Percentiles rank a stretch among this genome's conserved stretches.
phyloP scores from a whole-genome alignment of 2,329 filamentous ascomycete genomes.

The Massarina eburnea region DNA sequence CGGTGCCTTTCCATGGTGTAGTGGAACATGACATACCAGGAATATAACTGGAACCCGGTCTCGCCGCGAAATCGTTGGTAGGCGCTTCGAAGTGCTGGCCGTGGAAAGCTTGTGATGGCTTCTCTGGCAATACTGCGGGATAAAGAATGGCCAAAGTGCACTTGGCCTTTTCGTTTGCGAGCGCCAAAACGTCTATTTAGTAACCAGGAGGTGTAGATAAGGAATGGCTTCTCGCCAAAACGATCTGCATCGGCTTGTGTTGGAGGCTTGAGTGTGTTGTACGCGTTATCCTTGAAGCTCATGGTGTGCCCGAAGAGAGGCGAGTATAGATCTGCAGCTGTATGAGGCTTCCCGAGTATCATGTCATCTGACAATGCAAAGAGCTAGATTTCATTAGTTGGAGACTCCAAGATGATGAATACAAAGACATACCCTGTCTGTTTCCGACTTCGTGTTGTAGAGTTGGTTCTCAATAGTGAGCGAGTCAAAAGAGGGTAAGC shows the following conservation, averaged over 20 bases:
- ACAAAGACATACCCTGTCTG: slow-evolving; percentile 29
- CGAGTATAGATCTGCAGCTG: slow-evolving; percentile 49
- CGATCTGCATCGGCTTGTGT: slow-evolving; percentile 32
- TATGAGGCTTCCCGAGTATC: slow-evolving; percentile 46
- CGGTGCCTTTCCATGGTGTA: slow-evolving; percentile 49
- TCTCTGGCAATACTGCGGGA: slow-evolving; percentile 45
- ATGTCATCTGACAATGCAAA: slow-evolving; percentile 51
- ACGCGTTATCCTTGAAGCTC: slow-evolving; percentile 48
- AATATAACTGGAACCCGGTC: slow-evolving; percentile 47
- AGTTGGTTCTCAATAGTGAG: slow-evolving; percentile 49
- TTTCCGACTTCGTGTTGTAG: slow-evolving; percentile 46
- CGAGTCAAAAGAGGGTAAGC: slow-evolving; percentile 50
- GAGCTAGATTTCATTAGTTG: slow-evolving; percentile 25
- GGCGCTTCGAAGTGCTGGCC: slow-evolving; percentile 43
- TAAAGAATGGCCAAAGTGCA: slow-evolving; percentile 48
- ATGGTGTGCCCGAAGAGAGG: slow-evolving; percentile 48
- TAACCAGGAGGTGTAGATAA: slow-evolving; percentile 50
- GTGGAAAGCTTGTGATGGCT: slow-evolving; percentile 46
- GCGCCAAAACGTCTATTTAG: slow-evolving; percentile 50
- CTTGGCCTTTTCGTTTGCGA: slow-evolving; percentile 48
- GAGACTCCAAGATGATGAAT: neutral
- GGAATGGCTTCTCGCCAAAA: slow-evolving; percentile 50
- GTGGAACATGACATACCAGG: slow-evolving; percentile 48
- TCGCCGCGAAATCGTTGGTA: slow-evolving; percentile 49
- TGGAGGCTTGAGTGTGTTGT: slow-evolving; percentile 43